Conservation (phyloP, 139 green algal genomes). For the Pleodorina starrii region DNA sequence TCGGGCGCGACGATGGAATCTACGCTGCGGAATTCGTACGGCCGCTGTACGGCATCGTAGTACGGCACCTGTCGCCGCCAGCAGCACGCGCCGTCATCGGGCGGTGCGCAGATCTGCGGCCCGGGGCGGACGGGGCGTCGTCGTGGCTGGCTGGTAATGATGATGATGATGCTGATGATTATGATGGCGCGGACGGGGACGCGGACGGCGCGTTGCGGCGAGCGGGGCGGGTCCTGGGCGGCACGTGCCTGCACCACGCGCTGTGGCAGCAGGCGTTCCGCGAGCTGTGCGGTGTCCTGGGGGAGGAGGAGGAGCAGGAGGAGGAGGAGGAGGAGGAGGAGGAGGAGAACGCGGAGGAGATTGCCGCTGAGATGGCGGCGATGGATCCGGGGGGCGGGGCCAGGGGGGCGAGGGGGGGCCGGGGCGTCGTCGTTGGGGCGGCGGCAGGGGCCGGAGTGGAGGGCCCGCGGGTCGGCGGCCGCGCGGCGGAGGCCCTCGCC, state of each 20-base stretch:
- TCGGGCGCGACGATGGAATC: neutral
- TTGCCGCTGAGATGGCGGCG: neutral
- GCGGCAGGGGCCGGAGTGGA: neutral
- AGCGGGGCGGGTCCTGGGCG: neutral
- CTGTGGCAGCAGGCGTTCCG: constrained; percentile 36
- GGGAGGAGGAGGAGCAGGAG: neutral
- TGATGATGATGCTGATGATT: no score
- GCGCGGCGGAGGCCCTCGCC: neutral
- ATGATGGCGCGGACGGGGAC: neutral
- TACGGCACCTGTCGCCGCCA: neutral
- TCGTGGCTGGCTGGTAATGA: no score
- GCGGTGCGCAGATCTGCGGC: no score
- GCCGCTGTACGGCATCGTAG: constrained; percentile 27
- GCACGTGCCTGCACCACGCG: neutral
- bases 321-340: neutral
- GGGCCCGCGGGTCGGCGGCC: neutral
- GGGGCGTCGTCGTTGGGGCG: neutral
- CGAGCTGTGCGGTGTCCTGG: constrained; percentile 10
- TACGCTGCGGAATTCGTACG: neutral
- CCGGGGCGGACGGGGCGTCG: no score
- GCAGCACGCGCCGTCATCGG: no score
- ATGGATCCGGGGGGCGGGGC: neutral
- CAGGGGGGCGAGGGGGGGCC: no score
- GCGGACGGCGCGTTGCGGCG: neutral
- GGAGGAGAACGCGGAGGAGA: constrained; percentile 3